These are phyloP conservation scores for Pholiota adiposa DNA, from an alignment of 1,284 basidiomycete species.

Conservation along the genomic window DNA sequence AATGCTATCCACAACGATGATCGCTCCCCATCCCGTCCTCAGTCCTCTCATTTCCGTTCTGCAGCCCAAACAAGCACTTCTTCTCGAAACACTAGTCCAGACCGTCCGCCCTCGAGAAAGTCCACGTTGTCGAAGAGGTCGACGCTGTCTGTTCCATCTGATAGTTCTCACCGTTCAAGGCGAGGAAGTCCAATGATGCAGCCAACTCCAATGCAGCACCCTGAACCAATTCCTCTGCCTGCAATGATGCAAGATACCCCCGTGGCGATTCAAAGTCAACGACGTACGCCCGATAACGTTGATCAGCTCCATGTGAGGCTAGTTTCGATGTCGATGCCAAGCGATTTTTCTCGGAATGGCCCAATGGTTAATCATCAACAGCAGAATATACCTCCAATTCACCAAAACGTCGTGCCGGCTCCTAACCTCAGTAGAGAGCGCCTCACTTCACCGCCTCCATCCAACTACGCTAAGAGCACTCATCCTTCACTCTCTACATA, in stretches of 20 bases:
- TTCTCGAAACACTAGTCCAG: slow-evolving; percentile 8
- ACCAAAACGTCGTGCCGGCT: background rate
- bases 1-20: background rate
- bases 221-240: background rate
- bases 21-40: background rate
- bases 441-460: background rate
- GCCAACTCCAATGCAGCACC: background rate
- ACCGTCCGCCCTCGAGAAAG: background rate
- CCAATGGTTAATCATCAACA: background rate
- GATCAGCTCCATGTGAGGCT: background rate
- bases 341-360: background rate
- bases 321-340: background rate
- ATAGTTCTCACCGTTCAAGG: slow-evolving; percentile 2
- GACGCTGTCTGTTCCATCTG: background rate
- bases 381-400: background rate
- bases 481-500: slow-evolving; percentile 28
- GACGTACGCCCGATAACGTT: background rate
- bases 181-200: background rate
- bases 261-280: background rate
- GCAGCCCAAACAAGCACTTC: slow-evolving; percentile 2
- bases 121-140: background rate
- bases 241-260: background rate
- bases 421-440: slow-evolving; percentile 8
- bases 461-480: slow-evolving; percentile 22
- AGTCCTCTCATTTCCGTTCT: background rate